These are phyloP conservation scores for Dothidotthia symphoricarpi DNA, from an alignment of 2,329 filamentous ascomycete genomes.

Conservation along the genomic window DNA sequence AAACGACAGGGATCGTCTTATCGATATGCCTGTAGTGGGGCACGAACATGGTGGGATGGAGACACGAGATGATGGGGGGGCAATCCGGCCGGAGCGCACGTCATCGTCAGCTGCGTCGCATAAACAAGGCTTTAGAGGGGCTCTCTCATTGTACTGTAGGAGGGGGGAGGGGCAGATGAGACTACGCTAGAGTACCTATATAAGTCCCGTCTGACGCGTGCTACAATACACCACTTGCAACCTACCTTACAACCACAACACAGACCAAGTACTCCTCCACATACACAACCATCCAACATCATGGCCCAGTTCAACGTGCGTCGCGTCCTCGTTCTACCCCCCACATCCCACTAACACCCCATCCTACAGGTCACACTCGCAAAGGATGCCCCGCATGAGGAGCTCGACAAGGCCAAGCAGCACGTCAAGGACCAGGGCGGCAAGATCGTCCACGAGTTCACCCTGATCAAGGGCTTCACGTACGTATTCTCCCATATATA, in stretches of 20 bases:
- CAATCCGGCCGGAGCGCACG: constrained; percentile 12
- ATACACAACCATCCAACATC: constrained; percentile 7
- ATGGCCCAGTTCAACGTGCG: constrained; percentile 18
- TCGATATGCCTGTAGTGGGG: constrained; percentile 33
- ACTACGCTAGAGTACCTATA: constrained; percentile 12
- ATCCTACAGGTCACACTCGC: constrained; percentile 72
- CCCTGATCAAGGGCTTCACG: constrained; percentile 89
- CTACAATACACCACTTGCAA: too few relatives aligned
- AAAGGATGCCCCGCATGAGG: constrained; percentile 61
- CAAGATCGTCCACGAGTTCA: constrained; percentile 80
- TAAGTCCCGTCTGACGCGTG: constrained; percentile 21
- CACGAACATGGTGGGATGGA: constrained; percentile 7
- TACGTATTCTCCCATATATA: constrained; percentile 50
- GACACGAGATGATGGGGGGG: background rate
- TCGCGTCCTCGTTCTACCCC: background rate
- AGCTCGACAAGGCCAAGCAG: constrained; percentile 78
- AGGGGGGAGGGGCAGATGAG: background rate
- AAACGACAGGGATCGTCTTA: constrained; percentile 30
- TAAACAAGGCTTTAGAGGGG: constrained; percentile 27
- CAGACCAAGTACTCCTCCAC: constrained; percentile 1
- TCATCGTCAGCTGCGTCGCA: constrained; percentile 19
- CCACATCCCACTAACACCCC: constrained; percentile 1
- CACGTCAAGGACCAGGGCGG: constrained; percentile 73
- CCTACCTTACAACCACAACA: background rate
- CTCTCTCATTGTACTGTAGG: constrained; percentile 4